Conservation (phyloP, 2,329 filamentous ascomycete genomes). For the Aureobasidium leucospermi region DNA sequence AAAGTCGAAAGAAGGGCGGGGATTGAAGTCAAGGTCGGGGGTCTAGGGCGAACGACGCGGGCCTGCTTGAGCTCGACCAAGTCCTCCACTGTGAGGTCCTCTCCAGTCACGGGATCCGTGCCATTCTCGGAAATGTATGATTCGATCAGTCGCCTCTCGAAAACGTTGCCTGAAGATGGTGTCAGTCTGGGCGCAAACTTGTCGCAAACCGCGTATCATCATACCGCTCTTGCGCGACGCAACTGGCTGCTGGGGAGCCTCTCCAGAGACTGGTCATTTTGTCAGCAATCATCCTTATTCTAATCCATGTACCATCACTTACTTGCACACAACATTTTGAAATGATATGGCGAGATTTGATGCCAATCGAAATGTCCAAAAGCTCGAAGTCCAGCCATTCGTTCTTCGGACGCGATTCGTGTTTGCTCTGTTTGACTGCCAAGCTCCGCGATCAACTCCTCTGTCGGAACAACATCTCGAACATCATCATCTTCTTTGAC, state of each 20-base stretch:
- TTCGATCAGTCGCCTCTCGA: constrained; percentile 91
- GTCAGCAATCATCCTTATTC: constrained; percentile 15
- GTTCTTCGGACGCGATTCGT: background rate
- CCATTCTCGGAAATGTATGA: constrained; percentile 90
- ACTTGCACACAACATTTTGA: constrained; percentile 34
- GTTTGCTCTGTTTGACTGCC: constrained; percentile 12
- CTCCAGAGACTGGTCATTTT: constrained; percentile 72
- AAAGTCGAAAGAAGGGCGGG: constrained; percentile 89
- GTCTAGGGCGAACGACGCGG: constrained; percentile 77
- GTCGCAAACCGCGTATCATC: constrained; percentile 24
- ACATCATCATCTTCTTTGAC: no score
- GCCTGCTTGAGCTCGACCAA: constrained; percentile 80
- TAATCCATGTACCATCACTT: constrained; percentile 15
- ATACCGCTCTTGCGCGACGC: constrained; percentile 89
- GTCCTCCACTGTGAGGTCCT: constrained; percentile 76
- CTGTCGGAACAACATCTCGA: no score
- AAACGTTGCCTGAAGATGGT: constrained; percentile 62
- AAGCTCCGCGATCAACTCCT: background rate
- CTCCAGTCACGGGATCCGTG: constrained; percentile 83
- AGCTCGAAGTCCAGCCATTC: background rate
- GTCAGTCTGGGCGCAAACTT: constrained; percentile 16
- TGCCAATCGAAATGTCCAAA: background rate
- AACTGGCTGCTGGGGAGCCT: constrained; percentile 89
- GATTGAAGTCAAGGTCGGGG: constrained; percentile 91
- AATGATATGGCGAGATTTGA: background rate